Conservation (phyloP, 306 rosid genomes). For the Dalbergia oliveri region DNA sequence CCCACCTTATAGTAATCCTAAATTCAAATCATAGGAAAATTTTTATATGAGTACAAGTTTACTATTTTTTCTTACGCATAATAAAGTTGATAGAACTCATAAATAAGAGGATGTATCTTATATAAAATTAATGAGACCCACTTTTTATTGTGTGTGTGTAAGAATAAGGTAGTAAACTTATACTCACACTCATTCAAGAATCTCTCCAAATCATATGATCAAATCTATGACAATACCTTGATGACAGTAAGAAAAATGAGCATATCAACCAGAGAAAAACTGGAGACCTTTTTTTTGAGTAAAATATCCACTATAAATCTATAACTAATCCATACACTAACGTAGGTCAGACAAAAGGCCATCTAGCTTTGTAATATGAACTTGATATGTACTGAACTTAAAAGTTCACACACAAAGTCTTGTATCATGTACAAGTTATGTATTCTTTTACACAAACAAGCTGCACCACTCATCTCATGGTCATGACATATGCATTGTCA, state of each 20-base stretch:
- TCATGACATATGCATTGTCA: conserved; percentile 15
- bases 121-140: too few species aligned
- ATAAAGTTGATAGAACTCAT: too few species aligned
- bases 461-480: conserved; percentile 40
- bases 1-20: background rate
- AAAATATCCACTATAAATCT: background rate
- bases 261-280: background rate
- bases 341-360: conserved; percentile 24
- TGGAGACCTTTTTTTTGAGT: background rate
- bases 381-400: conserved; percentile 46
- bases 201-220: background rate
- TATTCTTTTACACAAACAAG: conserved; percentile 47
- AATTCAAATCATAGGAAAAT: background rate
- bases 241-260: conserved; percentile 13
- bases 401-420: conserved; percentile 44
- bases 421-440: conserved; percentile 35
- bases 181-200: too few species aligned
- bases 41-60: too few species aligned
- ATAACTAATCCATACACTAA: conserved; percentile 46
- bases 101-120: too few species aligned
- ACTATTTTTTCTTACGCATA: too few species aligned
- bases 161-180: too few species aligned
- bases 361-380: conserved; percentile 46
- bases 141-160: too few species aligned
- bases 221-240: conserved; percentile 20